Percentiles rank a stretch among this genome's conserved stretches.
Evolutionary conservation across 108 stramenopile species (phyloP).

Genomic region (Pseudonitzschia multistriata): DNA sequence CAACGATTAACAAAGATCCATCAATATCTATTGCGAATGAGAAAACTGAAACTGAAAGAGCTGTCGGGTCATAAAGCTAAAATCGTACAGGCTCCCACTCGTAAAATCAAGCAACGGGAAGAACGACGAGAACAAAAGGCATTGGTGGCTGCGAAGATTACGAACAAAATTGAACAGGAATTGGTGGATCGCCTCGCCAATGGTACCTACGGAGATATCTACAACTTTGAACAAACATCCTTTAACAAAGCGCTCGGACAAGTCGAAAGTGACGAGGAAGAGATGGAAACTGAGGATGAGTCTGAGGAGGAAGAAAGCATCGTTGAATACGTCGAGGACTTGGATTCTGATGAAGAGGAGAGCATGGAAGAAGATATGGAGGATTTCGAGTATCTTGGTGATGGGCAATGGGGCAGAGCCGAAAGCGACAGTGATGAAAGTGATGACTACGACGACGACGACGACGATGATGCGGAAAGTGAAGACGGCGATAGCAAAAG

Average conservation of each 20-base stretch:
- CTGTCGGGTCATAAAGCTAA: slow-evolving; percentile 72
- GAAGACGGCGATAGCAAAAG: slow-evolving; percentile 33
- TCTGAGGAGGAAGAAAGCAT: slow-evolving; percentile 57
- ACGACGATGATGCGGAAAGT: slow-evolving; percentile 22
- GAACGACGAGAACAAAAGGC: slow-evolving; percentile 92
- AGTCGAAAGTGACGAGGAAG: slow-evolving; percentile 53
- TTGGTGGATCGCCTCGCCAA: slow-evolving; percentile 90
- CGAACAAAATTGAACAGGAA: slow-evolving; percentile 90
- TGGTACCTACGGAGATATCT: slow-evolving; percentile 96
- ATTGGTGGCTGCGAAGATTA: slow-evolving; percentile 89
- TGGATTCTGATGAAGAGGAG: slow-evolving; percentile 77
- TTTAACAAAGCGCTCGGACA: slow-evolving; percentile 84
- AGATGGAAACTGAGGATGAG: slow-evolving; percentile 68
- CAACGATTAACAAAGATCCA: slow-evolving; percentile 98
- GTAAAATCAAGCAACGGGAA: slow-evolving; percentile 91
- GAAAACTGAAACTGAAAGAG: slow-evolving; percentile 90
- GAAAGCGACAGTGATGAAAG: slow-evolving; percentile 35
- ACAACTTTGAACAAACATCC: slow-evolving; percentile 91
- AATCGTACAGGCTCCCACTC: slow-evolving; percentile 64
- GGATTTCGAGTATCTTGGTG: slow-evolving; percentile 70
- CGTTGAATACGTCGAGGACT: slow-evolving; percentile 82
- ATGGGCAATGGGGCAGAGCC: slow-evolving; percentile 56
- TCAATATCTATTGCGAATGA: slow-evolving; percentile 97
- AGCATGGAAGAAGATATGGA: slow-evolving; percentile 71
- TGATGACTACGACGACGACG: slow-evolving; percentile 44